These are phyloP conservation scores for Helminthosporium solani DNA, from an alignment of 2,329 filamentous ascomycete genomes.

Conservation along the genomic window DNA sequence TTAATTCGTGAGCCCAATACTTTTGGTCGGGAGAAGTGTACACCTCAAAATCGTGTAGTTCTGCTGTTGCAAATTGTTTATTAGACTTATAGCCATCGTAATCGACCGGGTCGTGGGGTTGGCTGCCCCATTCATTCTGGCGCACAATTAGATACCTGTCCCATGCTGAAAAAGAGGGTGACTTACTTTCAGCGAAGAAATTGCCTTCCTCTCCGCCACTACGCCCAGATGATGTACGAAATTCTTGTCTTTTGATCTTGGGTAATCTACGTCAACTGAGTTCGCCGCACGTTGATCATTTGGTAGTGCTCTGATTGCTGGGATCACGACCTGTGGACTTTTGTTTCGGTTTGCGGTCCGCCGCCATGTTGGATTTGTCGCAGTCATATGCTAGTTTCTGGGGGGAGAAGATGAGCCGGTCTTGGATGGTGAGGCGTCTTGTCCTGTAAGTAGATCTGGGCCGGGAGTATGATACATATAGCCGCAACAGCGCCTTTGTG, in stretches of 20 bases:
- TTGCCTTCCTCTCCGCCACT: slow-evolving; percentile 10
- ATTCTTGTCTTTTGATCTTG: slow-evolving; percentile 13
- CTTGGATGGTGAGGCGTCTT: too few relatives aligned
- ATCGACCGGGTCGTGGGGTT: neutral
- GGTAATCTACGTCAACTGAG: slow-evolving; percentile 7
- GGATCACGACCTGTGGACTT: slow-evolving; percentile 4
- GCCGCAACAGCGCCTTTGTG: too few relatives aligned
- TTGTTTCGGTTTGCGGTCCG: neutral
- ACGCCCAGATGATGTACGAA: slow-evolving; percentile 10
- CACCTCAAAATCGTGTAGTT: slow-evolving; percentile 29
- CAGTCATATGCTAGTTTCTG: too few relatives aligned
- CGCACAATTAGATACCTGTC: neutral
- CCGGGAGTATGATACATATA: neutral
- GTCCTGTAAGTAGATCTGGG: too few relatives aligned
- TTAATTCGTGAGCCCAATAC: slow-evolving; percentile 14
- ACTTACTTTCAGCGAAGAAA: slow-evolving; percentile 12
- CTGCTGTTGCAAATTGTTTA: slow-evolving; percentile 13
- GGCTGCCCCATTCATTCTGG: slow-evolving; percentile 11
- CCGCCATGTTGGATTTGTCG: too few relatives aligned
- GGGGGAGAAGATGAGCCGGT: too few relatives aligned
- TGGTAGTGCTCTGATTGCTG: neutral
- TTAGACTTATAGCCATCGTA: slow-evolving; percentile 5
- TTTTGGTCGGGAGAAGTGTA: slow-evolving; percentile 12
- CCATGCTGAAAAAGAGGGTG: neutral
- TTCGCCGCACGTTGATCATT: neutral